A percentile compares a stretch with the other conserved stretches of the same genome.
Conservation (phyloP, 2,329 filamentous ascomycete species). For the Xylaria sp. region DNA sequence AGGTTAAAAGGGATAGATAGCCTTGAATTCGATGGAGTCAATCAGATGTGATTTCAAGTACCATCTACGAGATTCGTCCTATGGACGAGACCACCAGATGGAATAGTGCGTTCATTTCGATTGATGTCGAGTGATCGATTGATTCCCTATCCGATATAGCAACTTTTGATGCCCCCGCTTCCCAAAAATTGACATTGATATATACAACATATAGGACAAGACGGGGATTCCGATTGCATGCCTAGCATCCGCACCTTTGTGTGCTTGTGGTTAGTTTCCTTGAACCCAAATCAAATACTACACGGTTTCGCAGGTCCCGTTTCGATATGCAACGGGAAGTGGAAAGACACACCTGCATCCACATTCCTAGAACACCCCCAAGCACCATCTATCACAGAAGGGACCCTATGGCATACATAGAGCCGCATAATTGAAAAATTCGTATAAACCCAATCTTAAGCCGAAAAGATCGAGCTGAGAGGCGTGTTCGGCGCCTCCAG, state of each 20-base stretch:
- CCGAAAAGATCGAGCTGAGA: conserved; percentile 55
- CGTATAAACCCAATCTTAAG: conserved; percentile 46
- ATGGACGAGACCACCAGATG: not conserved
- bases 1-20: too few relatives aligned
- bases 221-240: not conserved
- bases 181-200: not conserved
- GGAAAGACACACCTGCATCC: not conserved
- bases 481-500: conserved; percentile 53
- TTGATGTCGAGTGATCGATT: not conserved
- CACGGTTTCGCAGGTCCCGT: too few relatives aligned
- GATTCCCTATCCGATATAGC: not conserved
- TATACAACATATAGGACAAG: conserved; percentile 18
- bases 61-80: too few relatives aligned
- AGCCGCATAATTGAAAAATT: not conserved
- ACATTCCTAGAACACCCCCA: not conserved
- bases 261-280: not conserved
- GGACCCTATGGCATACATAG: not conserved
- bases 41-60: too few relatives aligned
- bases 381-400: not conserved
- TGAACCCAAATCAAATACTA: not conserved
- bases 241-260: not conserved
- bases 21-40: too few relatives aligned
- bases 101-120: not conserved
- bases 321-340: not conserved
- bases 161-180: not conserved